A percentile compares a stretch with the other conserved stretches of the same genome.
These are phyloP conservation scores for Iberis pinnata DNA, from an alignment of 345 rosid species.

Conservation along the genomic window DNA sequence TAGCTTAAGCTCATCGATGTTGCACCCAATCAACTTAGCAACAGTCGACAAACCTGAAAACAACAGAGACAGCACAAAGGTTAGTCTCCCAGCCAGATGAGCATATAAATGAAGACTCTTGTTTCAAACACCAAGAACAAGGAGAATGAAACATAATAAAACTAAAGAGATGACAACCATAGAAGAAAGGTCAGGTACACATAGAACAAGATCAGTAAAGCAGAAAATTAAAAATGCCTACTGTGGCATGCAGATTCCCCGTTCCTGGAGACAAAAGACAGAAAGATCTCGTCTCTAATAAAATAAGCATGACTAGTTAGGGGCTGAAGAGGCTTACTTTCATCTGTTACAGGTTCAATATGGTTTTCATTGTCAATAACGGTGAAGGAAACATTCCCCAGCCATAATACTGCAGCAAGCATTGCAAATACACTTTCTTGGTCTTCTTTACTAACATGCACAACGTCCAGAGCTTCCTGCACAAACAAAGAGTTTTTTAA, in stretches of 20 bases:
- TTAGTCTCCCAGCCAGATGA: constrained; percentile 11
- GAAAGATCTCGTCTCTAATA: too few species aligned
- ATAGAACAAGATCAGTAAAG: constrained; percentile 9
- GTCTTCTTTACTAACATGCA: constrained; percentile 92
- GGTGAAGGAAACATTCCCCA: constrained; percentile 79
- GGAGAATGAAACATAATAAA: constrained; percentile 10
- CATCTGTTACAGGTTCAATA: constrained; percentile 73
- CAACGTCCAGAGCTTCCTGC: constrained; percentile 94
- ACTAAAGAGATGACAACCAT: not conserved
- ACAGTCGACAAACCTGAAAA: constrained; percentile 66
- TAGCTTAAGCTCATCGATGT: constrained; percentile 50
- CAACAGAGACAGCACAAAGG: not conserved
- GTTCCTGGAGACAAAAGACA: not conserved
- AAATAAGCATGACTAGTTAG: too few species aligned
- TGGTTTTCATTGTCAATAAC: constrained; percentile 89
- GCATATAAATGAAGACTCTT: not conserved
- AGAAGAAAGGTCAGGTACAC: not conserved
- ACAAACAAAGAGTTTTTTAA: constrained; percentile 13
- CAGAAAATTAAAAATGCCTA: not conserved
- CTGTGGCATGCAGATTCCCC: not conserved
- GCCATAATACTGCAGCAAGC: constrained; percentile 98
- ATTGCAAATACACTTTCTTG: constrained; percentile 91
- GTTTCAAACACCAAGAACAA: constrained; percentile 7
- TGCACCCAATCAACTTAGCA: constrained; percentile 78
- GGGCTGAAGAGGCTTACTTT: constrained; percentile 48